Conservation (phyloP, 176 grass and related monocot species). For the Rhipidocladum racemiflorum region DNA sequence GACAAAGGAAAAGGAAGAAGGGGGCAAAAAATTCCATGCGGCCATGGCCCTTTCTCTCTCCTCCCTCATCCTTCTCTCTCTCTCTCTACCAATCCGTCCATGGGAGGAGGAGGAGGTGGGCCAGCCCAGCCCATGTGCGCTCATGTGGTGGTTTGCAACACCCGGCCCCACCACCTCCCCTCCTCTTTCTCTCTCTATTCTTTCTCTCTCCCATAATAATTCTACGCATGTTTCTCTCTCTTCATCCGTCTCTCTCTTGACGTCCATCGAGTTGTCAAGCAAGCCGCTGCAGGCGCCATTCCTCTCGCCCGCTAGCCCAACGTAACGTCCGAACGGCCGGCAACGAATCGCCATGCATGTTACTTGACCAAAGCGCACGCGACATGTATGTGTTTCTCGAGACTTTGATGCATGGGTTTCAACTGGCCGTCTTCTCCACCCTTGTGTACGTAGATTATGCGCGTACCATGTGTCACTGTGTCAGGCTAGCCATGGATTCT, state of each 20-base stretch:
- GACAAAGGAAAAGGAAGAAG: not conserved
- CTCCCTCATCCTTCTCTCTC: not conserved
- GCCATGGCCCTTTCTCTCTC: not conserved
- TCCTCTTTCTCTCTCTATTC: constrained; percentile 1
- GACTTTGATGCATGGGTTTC: not conserved
- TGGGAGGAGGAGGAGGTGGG: constrained; percentile 28
- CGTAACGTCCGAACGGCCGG: constrained; percentile 6
- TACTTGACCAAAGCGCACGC: constrained; percentile 14
- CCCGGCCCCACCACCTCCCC: constrained; percentile 42
- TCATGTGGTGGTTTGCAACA: constrained; percentile 70
- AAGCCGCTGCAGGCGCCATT: not conserved
- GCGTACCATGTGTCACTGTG: not conserved
- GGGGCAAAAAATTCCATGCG: too few relatives aligned
- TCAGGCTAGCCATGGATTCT: not conserved
- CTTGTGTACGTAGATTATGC: not conserved
- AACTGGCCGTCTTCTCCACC: too few relatives aligned
- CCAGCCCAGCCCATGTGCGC: constrained; percentile 54
- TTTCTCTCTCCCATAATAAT: not conserved
- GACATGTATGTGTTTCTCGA: not conserved
- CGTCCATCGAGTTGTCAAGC: constrained; percentile 6
- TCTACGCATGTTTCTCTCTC: too few relatives aligned
- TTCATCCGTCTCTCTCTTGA: not conserved
- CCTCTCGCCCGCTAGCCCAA: not conserved
- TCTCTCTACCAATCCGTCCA: not conserved
- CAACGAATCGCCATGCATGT: constrained; percentile 29